phyloP scores from a whole-genome alignment of 352 stramenopile species.

The Pythium oligandrum region DNA sequence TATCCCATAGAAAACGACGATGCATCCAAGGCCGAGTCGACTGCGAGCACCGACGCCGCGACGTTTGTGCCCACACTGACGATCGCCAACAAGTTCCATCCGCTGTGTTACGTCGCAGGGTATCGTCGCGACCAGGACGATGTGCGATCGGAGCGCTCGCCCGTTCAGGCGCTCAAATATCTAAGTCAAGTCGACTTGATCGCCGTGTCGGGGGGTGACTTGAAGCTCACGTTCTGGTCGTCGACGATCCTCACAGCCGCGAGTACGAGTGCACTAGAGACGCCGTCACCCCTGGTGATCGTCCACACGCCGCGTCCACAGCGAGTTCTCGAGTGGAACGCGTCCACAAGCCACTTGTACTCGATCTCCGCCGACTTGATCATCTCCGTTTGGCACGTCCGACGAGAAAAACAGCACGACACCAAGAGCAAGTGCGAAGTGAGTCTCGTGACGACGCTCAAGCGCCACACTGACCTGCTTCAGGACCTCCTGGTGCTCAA shows the following conservation, averaged over 20 bases:
- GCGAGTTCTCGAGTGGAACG: constrained; percentile 69
- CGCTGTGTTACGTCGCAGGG: constrained; percentile 55
- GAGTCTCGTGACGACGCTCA: constrained; percentile 43
- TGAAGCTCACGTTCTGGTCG: constrained; percentile 79
- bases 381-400: constrained; percentile 62
- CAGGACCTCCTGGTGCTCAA: constrained; percentile 77
- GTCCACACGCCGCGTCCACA: constrained; percentile 63
- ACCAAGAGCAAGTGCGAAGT: constrained; percentile 45
- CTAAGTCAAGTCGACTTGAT: constrained; percentile 52
- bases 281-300: constrained; percentile 50
- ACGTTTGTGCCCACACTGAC: constrained; percentile 37
- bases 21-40: constrained; percentile 4
- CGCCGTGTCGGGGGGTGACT: constrained; percentile 60
- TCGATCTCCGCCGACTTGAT: constrained; percentile 68
- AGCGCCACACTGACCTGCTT: constrained; percentile 64
- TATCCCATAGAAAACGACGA: constrained; percentile 28
- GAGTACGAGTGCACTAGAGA: constrained; percentile 60
- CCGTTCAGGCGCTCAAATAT: constrained; percentile 72
- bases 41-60: not conserved
- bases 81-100: constrained; percentile 70
- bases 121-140: constrained; percentile 78
- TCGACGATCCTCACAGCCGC: constrained; percentile 52
- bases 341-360: constrained; percentile 44
- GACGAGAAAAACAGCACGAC: constrained; percentile 25
- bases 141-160: constrained; percentile 66